Conservation (phyloP, 192 early-diverging fungal species). For the Glomus cerebriforme region DNA sequence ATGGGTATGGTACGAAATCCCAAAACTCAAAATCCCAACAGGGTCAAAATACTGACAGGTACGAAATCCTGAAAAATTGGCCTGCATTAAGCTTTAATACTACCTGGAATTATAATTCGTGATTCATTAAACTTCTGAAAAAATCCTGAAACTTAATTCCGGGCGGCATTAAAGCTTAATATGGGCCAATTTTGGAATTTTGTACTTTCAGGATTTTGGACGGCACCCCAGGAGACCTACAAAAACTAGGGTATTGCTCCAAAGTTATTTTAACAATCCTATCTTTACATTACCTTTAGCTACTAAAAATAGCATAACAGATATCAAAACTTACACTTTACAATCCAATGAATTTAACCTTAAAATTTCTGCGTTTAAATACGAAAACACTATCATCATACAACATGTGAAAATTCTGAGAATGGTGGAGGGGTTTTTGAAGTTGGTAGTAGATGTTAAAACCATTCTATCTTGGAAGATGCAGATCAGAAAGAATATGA, state of each 20-base stretch:
- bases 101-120: too few relatives aligned
- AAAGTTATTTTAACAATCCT: background rate
- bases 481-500: background rate
- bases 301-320: background rate
- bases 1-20: too few relatives aligned
- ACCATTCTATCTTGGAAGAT: background rate
- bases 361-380: conserved; percentile 7
- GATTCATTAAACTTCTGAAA: too few relatives aligned
- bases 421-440: background rate
- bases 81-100: too few relatives aligned
- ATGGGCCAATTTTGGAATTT: too few relatives aligned
- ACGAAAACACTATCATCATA: background rate
- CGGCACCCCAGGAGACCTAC: conserved; percentile 1
- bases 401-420: background rate
- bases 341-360: conserved; percentile 1
- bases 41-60: too few relatives aligned
- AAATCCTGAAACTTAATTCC: too few relatives aligned
- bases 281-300: background rate
- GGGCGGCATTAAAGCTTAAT: too few relatives aligned
- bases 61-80: too few relatives aligned
- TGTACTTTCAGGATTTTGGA: too few relatives aligned
- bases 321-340: conserved; percentile 4
- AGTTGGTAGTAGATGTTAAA: conserved; percentile 3
- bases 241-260: background rate
- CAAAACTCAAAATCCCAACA: too few relatives aligned